Conservation (phyloP, 768 basidiomycete species). For the Leccinum barrowsii region DNA sequence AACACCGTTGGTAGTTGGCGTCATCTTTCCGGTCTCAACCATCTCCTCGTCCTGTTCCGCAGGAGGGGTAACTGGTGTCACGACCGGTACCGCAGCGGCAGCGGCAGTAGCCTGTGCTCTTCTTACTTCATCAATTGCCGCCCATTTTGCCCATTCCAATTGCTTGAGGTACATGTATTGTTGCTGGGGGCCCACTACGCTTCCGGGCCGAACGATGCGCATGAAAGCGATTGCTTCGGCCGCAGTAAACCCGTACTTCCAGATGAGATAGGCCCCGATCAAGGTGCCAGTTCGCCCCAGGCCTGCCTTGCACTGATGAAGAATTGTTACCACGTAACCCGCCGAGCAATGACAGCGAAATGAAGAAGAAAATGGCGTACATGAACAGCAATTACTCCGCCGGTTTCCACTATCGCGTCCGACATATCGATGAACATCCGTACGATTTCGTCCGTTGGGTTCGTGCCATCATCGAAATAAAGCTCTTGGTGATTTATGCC, state of each 20-base stretch:
- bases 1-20: slow-evolving; percentile 24
- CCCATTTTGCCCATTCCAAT: slow-evolving; percentile 91
- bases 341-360: slow-evolving; percentile 7
- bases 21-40: slow-evolving; percentile 41
- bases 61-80: slow-evolving; percentile 77
- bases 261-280: slow-evolving; percentile 96
- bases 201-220: slow-evolving; percentile 94
- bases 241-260: slow-evolving; percentile 98
- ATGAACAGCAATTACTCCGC: slow-evolving; percentile 86
- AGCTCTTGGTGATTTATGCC: slow-evolving; percentile 89
- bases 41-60: slow-evolving; percentile 70
- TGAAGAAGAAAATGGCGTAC: slow-evolving; percentile 42
- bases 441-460: slow-evolving; percentile 94
- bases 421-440: slow-evolving; percentile 85
- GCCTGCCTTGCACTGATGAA: slow-evolving; percentile 86
- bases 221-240: slow-evolving; percentile 96
- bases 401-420: slow-evolving; percentile 70
- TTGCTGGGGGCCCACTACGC: slow-evolving; percentile 88
- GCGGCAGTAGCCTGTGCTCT: slow-evolving; percentile 40
- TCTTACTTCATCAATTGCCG: slow-evolving; percentile 77
- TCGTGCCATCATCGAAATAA: slow-evolving; percentile 98
- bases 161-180: slow-evolving; percentile 96
- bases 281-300: slow-evolving; percentile 94
- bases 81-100: slow-evolving; percentile 42
- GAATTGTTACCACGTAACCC: slow-evolving; percentile 20